Base-by-base conservation (phyloP, 1,284 basidiomycete species). In the Mycena sp. region DNA sequence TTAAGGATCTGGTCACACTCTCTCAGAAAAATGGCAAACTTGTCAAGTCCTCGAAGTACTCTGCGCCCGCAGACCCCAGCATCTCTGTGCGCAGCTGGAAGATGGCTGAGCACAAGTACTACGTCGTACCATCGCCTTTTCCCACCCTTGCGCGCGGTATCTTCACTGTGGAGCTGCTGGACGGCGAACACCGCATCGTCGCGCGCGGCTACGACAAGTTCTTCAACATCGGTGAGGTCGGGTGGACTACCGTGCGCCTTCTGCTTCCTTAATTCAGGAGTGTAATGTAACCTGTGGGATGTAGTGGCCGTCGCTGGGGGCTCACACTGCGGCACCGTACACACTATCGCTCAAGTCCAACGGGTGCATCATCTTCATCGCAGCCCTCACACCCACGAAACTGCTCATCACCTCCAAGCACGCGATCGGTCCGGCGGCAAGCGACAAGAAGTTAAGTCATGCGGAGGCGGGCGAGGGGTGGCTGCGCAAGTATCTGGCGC, bases 131-230 rank as follows among this genome's bases (percentile, higher is more conserved):
- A 0, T 93, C 92, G 11, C 94, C 94, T 0, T 97, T 98, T 73
- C 96, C 96, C 1, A 97, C 95, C 0, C 86, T 96, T 23, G 96
- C 95, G 0, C 81, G 96, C 19, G 96, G 96, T 0, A 72, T 98
- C 14, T 98, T 98, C 74, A 92, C 93, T 74, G 83, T 71, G 73
- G 82, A 73, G 69, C 83, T 64, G 67, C 72, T 55, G 65, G 59
- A 72, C 37, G 59, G 51, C 28, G 65, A 64, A 61, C 84, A 93
- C 72, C 80, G 94, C 51, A 97, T 99, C 59, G 90, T 97, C 0
- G 92, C 87, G 0, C 81, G 98, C 50, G 97, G 97, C 0, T 99
- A 99, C 73, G 98, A 99, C 83, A 99, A 99, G 79, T 99, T 99
- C 79, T 99, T 99, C 84, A 99, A 98, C 75, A 93, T 98, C 32